Conservation (phyloP, 1,284 basidiomycete species). For the Ganoderma sinense region DNA sequence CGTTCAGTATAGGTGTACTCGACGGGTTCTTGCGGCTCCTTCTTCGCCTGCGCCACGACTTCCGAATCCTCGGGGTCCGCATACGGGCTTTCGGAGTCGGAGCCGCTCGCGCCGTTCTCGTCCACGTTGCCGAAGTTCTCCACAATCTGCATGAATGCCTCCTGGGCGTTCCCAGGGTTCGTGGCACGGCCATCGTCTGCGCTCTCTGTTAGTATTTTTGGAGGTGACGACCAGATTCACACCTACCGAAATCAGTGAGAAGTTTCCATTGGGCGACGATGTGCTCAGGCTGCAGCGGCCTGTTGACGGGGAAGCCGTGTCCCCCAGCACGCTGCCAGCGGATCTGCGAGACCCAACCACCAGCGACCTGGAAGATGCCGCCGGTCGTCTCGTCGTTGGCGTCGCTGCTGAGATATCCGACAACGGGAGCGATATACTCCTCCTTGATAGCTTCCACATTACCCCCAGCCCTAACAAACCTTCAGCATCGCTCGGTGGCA, state of each 20-base stretch:
- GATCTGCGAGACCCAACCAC: conserved; percentile 93
- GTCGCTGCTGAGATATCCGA: conserved; percentile 91
- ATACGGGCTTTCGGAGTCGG: conserved; percentile 54
- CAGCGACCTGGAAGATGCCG: conserved; percentile 87
- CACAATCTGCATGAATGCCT: conserved; percentile 82
- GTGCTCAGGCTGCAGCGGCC: conserved; percentile 79
- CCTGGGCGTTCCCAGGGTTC: conserved; percentile 74
- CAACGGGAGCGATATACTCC: conserved; percentile 91
- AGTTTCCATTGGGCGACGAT: conserved; percentile 80
- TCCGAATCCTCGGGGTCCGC: conserved; percentile 87
- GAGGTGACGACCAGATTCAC: neutral
- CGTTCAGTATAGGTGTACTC: conserved; percentile 86
- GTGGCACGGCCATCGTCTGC: conserved; percentile 81
- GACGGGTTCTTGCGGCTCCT: conserved; percentile 57
- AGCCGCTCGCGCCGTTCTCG: conserved; percentile 37
- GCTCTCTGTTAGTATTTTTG: conserved; percentile 8
- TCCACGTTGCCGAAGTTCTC: conserved; percentile 82
- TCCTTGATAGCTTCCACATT: conserved; percentile 97
- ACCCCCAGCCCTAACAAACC: conserved; percentile 76
- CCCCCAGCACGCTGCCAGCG: conserved; percentile 95
- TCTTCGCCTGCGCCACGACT: conserved; percentile 87
- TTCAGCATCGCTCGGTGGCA: neutral
- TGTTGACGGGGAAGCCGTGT: conserved; percentile 85
- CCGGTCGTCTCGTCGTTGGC: conserved; percentile 83
- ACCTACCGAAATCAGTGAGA: conserved; percentile 85